A percentile compares a stretch with the other conserved stretches of the same genome.
phyloP scores from a whole-genome alignment of 768 basidiomycete species.

The Phlebiopsis flavidoalba region DNA sequence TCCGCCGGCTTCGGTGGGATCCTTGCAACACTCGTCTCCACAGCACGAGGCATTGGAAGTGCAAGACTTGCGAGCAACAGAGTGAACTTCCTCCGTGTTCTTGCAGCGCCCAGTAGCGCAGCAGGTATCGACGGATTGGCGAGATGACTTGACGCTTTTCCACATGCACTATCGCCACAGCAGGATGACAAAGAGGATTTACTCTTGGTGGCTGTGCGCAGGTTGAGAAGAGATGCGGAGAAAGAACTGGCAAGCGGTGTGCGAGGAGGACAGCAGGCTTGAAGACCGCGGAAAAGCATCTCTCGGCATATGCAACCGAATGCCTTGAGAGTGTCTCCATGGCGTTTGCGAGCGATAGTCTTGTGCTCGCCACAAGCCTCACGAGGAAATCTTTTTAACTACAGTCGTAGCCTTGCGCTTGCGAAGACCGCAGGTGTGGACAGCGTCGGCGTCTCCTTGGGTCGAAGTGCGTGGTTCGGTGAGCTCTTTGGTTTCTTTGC shows the following conservation, averaged over 20 bases:
- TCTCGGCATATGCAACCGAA: constrained; percentile 27
- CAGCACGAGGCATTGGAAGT: not conserved
- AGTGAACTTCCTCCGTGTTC: not conserved
- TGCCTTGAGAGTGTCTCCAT: constrained; percentile 23
- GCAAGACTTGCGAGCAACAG: not conserved
- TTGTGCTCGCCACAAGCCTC: constrained; percentile 23
- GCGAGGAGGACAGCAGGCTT: constrained; percentile 19
- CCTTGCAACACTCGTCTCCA: constrained; percentile 1
- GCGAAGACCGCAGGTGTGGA: constrained; percentile 13
- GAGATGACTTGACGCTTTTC: not conserved
- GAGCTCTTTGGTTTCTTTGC: not conserved
- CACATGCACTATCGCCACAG: constrained; percentile 2
- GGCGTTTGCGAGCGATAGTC: constrained; percentile 20
- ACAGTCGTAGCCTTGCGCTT: constrained; percentile 11
- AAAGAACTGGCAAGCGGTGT: not conserved
- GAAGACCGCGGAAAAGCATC: constrained; percentile 21
- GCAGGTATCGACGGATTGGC: not conserved
- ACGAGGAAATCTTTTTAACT: constrained; percentile 4
- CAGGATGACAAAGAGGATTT: constrained; percentile 2
- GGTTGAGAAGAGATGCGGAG: not conserved
- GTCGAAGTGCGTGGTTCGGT: not conserved
- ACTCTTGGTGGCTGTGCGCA: not conserved
- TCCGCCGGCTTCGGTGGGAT: not conserved
- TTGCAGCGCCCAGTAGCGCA: constrained; percentile 6
- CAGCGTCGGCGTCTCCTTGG: not conserved